Percentiles rank a stretch among this genome's conserved stretches.
Evolutionary conservation across 805 yeast species (phyloP).

Genomic region (Metschnikowia anglica): DNA sequence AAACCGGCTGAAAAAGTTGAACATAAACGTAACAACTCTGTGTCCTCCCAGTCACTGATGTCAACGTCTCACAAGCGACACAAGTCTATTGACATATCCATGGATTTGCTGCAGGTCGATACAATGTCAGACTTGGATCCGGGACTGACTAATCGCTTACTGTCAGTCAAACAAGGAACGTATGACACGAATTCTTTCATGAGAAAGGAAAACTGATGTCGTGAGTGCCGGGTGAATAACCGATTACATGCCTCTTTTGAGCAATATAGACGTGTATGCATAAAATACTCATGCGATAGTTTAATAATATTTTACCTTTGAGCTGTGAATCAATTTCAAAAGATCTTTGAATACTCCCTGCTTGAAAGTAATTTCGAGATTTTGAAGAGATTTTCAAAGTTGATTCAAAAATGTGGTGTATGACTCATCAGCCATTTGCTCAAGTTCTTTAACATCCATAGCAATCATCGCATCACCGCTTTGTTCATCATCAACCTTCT

Average conservation of each 20-base stretch:
- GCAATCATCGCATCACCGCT: conserved; percentile 23
- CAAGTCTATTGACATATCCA: conserved; percentile 28
- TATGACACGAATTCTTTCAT: background rate
- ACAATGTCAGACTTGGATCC: conserved; percentile 1
- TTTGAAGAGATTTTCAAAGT: background rate
- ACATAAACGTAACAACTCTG: conserved; percentile 6
- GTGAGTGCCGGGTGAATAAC: no score
- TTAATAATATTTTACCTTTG: no score
- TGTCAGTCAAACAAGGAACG: background rate
- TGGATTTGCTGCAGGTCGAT: conserved; percentile 1
- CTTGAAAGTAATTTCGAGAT: no score
- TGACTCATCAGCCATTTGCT: conserved; percentile 21
- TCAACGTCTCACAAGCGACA: conserved; percentile 36
- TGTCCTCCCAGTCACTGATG: conserved; percentile 12
- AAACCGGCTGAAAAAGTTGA: conserved; percentile 8
- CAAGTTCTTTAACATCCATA: conserved; percentile 19
- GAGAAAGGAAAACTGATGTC: background rate
- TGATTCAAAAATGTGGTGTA: conserved; percentile 4
- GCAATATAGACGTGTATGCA: background rate
- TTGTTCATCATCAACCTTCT: conserved; percentile 40
- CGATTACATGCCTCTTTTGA: no score
- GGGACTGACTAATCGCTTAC: background rate
- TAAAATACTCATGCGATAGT: background rate
- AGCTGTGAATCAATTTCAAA: no score
- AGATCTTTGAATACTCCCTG: no score